Base-by-base conservation (phyloP, 768 basidiomycete genomes). In the Roridomyces roridus region DNA sequence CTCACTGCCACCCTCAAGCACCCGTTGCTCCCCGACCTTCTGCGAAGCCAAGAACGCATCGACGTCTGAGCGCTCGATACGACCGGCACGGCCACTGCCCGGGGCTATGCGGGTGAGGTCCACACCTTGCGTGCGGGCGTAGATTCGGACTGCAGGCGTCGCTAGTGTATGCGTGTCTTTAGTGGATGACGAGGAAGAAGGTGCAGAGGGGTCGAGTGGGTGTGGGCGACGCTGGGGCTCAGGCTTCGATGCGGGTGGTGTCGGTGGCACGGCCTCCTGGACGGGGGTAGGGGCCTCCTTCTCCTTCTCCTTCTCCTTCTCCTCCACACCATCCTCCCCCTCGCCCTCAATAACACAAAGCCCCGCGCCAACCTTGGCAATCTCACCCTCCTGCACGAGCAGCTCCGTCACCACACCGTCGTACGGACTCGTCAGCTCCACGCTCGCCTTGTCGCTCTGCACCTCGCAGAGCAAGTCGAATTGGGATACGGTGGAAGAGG, bases 401-500 rank as follows among this genome's bases (percentile, higher is more conserved):
- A 94, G 71, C 60, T 89, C 81, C 58, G 81, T 85, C 43, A 95
- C 75, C 28, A 86, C 75, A 6, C 93, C 93, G 37, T 93, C 88
- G 65, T 82, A 94, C 2, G 93, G 93, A 53, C 88, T 89, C 3
- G 93, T 95, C 51, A 96, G 94, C 71, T 95, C 93, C 23, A 95
- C 92, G 70, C 86, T 89, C 1, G 92, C 92, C 70, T 94, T 94
- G 81, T 94, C 92, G 59, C 87, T 89, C 74, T 94, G 92, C 3
- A 94, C 92, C 59, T 94, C 92, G 66, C 91, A 92, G 5, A 94
- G 75, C 9, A 80, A 76, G 44, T 91, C 89, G 64, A 95, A 95
- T 12, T 82, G 78, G 51, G 83, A 76, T 0, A 95, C 72, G 0
- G 67, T 63, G 15, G 78, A 71, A 12, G 70, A 66, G 1, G 84